These are phyloP conservation scores for Fonsecaea multimorphosa DNA, from an alignment of 2,329 filamentous ascomycete genomes.

Conservation along the genomic window DNA sequence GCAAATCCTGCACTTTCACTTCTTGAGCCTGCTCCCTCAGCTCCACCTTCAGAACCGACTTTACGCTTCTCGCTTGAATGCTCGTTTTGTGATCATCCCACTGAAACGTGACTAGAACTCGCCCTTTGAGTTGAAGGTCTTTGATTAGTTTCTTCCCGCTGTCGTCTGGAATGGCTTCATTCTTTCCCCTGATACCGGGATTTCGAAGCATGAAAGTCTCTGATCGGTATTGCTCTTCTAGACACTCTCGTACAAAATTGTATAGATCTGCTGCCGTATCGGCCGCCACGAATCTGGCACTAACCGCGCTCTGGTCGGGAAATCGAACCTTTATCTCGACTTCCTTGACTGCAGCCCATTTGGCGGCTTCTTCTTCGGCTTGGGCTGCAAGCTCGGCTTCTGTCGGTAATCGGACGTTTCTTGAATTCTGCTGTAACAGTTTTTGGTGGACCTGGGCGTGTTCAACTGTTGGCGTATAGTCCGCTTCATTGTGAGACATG, in stretches of 20 bases:
- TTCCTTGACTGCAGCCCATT: slow-evolving; percentile 68
- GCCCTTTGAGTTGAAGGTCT: slow-evolving; percentile 71
- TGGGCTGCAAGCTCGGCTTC: slow-evolving; percentile 80
- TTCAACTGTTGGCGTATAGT: slow-evolving; percentile 80
- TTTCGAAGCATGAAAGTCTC: slow-evolving; percentile 76
- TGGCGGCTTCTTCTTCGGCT: slow-evolving; percentile 69
- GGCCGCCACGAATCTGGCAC: slow-evolving; percentile 70
- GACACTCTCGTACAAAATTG: slow-evolving; percentile 71
- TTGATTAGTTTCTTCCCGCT: slow-evolving; percentile 63
- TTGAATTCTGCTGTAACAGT: slow-evolving; percentile 75
- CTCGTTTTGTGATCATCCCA: slow-evolving; percentile 71
- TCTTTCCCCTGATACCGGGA: slow-evolving; percentile 57
- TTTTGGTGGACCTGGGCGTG: slow-evolving; percentile 82
- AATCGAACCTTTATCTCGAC: slow-evolving; percentile 83
- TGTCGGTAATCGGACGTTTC: slow-evolving; percentile 79
- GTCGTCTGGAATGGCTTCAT: slow-evolving; percentile 51
- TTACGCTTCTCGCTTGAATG: slow-evolving; percentile 58
- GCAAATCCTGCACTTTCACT: slow-evolving; percentile 67
- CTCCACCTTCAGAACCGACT: slow-evolving; percentile 65
- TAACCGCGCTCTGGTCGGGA: slow-evolving; percentile 80
- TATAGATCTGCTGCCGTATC: slow-evolving; percentile 77
- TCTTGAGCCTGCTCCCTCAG: slow-evolving; percentile 69
- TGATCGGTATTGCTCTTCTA: slow-evolving; percentile 62
- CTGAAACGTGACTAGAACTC: slow-evolving; percentile 75
- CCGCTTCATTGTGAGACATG: slow-evolving; percentile 69